Base-by-base conservation (phyloP, 345 rosid species). In the Populus nigra region DNA sequence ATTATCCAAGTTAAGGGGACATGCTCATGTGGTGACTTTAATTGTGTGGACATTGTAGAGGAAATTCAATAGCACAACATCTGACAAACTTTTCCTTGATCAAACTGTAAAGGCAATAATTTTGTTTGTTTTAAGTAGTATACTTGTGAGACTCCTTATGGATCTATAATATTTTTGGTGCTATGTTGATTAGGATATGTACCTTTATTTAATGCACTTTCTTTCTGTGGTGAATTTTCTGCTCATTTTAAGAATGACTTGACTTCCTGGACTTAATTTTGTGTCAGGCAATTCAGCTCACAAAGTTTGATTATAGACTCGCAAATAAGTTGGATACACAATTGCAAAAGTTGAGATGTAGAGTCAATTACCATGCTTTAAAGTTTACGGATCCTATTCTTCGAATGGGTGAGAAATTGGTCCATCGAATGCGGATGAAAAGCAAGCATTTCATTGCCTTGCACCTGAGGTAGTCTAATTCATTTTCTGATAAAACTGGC, bases 251-350 rank as follows among this genome's bases (percentile, higher is more conserved):
- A 23, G 50, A 69, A 66, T 57, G 22, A 45, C 29, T 17, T 2
- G 61, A 43, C 23, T 49, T 20, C 27, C 43, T 73, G 66, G 3
- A 55, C 69, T 74, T 75, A 43, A 70, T 71, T 75, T 23, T 80
- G 71, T 75, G 66, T 75, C 94, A 96, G 93, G 98, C 91, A 41
- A 89, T 96, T 88, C 97, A 94, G 77, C 86, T 96, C 43, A 82
- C 83, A 69, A 96, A 94, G 85, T 96, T 92, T 80, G 99, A 96
- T 85, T 96, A 94, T 79, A 91, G 99, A 79, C 95, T 96, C 3
- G 87, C 98, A 73, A 96, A 96, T 86, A 96, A 82, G 84, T 82
- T 96, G 90, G 88, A 86, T 79, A 83, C 90, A 25, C 94, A 94
- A 66, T 74, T 96, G 81, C 99, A 96, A 82, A 93, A 93, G 83